Base-by-base conservation (phyloP, 352 stramenopile genomes). In the Saprolegnia diclina region DNA sequence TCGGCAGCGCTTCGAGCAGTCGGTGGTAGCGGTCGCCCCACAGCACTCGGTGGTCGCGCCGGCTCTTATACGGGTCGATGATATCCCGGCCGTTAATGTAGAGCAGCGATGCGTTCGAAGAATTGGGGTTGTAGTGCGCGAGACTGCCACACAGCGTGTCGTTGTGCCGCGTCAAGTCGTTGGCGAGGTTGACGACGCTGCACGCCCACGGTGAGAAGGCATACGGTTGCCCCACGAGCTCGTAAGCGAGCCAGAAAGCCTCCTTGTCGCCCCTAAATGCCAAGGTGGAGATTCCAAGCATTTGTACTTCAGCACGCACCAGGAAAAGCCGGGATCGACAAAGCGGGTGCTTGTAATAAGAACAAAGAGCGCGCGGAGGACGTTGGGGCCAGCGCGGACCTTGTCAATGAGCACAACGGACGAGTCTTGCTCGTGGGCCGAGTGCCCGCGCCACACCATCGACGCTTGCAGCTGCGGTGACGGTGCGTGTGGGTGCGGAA, bases 331-430 rank as follows among this genome's bases (percentile, higher is more conserved):
- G 10, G 18, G 11, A 3, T 14, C 3, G 3, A 48, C 3, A 7
- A 48, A 48, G 42, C 42, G 42, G 42, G 42, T n/a, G 13, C 1
- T n/a, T 14, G 42, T 7, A n/a, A 48, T 48, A n/a, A 48, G 42
- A n/a, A 48, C 18, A n/a, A 48, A 48, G 42, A 48, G 42, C 42
- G 42, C 42, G 42, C 42, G 42, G 11, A 48, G 42, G 10, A 48
- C 42, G 42, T 48, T 48, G 13, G 42, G 42, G 13, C 45, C 55
- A 10, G 42, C 53, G 21, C 65, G 56, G 19, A 24, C 4, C 46
- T 74, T 74, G 52, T 74, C 64, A 21, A 74, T 50, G 13, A 56
- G 9, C 14, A 74, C 71, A 14, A 74, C 42, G 14, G 71, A 74
- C 55, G 71, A 74, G 56, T 74, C 71, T 56, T 68, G 55, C 32